Evolutionary conservation across 2,329 filamentous ascomycete genomes (phyloP).

Genomic region (Colletotrichum higginsianum): DNA sequence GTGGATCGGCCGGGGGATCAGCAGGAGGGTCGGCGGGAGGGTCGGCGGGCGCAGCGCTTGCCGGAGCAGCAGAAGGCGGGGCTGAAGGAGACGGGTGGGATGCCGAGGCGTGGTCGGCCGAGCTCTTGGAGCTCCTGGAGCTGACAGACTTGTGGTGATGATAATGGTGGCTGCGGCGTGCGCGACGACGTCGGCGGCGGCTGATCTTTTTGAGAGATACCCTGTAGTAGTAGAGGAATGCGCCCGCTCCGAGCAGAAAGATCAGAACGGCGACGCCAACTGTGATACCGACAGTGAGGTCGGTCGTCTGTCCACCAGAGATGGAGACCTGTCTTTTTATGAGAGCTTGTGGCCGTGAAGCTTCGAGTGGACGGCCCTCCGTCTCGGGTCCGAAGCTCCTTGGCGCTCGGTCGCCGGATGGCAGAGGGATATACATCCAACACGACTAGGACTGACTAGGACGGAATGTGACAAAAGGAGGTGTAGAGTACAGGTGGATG

Average conservation of each 20-base stretch:
- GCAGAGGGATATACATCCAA: constrained; percentile 42
- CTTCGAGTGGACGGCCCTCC: background rate
- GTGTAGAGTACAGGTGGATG: constrained; percentile 4
- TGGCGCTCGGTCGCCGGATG: constrained; percentile 8
- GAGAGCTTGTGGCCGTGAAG: constrained; percentile 1
- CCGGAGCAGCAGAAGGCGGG: constrained; percentile 20
- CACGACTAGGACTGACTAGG: background rate
- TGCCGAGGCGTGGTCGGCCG: constrained; percentile 34
- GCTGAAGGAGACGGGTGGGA: constrained; percentile 23
- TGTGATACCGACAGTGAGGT: constrained; percentile 60
- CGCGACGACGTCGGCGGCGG: constrained; percentile 49
- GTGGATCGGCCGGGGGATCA: constrained; percentile 21
- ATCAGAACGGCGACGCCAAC: constrained; percentile 58
- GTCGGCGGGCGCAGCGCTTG: constrained; percentile 17
- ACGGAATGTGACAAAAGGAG: background rate
- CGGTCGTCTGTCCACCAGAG: constrained; percentile 49
- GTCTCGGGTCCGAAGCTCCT: background rate
- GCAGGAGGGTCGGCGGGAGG: constrained; percentile 26
- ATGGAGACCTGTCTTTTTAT: constrained; percentile 34
- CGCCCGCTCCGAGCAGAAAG: constrained; percentile 55
- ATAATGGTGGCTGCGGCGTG: constrained; percentile 41
- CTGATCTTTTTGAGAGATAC: constrained; percentile 53
- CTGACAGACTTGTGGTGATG: constrained; percentile 49
- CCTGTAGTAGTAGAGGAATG: constrained; percentile 59
- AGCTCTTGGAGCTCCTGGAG: constrained; percentile 55